A percentile compares a stretch with the other conserved stretches of the same genome.
These are phyloP conservation scores for Colletotrichum australisinense DNA, from an alignment of 2,329 filamentous ascomycete genomes.

Conservation along the genomic window DNA sequence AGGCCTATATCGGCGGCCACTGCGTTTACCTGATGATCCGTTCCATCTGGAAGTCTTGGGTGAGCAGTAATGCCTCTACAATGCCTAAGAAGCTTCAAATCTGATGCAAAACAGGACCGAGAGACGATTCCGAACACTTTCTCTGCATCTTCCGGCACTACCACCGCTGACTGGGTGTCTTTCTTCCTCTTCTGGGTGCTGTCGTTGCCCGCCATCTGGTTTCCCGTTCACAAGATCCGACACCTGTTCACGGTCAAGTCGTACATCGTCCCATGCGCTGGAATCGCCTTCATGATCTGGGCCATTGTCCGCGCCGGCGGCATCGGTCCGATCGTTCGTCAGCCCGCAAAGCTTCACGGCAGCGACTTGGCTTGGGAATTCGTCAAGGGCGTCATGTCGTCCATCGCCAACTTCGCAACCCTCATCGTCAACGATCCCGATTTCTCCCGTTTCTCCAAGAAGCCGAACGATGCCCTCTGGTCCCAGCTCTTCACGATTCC, in stretches of 20 bases:
- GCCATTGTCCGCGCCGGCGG: constrained; percentile 84
- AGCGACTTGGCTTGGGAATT: constrained; percentile 83
- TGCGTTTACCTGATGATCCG: constrained; percentile 92
- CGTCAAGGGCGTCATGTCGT: constrained; percentile 86
- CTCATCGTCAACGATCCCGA: constrained; percentile 87
- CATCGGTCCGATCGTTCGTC: constrained; percentile 83
- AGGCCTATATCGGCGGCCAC: constrained; percentile 84
- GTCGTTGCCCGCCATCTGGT: constrained; percentile 87
- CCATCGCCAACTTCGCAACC: constrained; percentile 91
- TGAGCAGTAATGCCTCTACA: constrained; percentile 42
- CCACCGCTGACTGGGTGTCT: constrained; percentile 79
- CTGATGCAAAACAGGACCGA: constrained; percentile 49
- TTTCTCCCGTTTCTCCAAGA: constrained; percentile 84
- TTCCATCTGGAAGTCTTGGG: constrained; percentile 81
- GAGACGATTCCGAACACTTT: constrained; percentile 76
- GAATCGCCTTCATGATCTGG: constrained; percentile 89
- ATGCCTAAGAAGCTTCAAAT: background rate
- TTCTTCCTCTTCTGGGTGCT: constrained; percentile 90
- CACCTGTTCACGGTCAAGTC: constrained; percentile 94
- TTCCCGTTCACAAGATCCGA: constrained; percentile 87
- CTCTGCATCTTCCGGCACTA: constrained; percentile 72
- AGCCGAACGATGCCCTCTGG: constrained; percentile 81
- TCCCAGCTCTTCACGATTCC: constrained; percentile 83
- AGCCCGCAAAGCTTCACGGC: constrained; percentile 72
- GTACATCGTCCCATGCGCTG: constrained; percentile 84